Evolutionary conservation across 495 filamentous ascomycete species (phyloP), one percentile per base, ranked within the genome.

Genomic region (Platismatia glauca): DNA sequence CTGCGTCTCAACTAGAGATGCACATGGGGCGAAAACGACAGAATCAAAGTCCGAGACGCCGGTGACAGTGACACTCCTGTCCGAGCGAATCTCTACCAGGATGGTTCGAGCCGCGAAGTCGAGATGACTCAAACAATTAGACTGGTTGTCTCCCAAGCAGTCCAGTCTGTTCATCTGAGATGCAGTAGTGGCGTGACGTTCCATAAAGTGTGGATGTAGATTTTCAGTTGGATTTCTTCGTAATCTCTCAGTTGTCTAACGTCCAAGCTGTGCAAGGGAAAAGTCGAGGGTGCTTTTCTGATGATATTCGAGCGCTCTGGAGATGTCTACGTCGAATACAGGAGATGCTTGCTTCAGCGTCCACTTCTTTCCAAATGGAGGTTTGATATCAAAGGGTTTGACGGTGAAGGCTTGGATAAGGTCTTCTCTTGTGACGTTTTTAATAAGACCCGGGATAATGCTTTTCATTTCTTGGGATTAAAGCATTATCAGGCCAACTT

Each of bases 21-120:
- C 71, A 71, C 55, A 57, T 13, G 69, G 69, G 37, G 60, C 66
- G 39, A 69, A 67, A 4, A 55, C 57, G 34, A 59, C 63, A 46
- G 64, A 61, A 29, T 69, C 81, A 83, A 84, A 88, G 64, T 85
- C 83, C 8, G 87, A 70, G 7, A 86, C 60, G 0, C 84, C 84
- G 0, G 64, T 67, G 5, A 86, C 61, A 22, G 48, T 52, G 20
- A 73, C 72, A 1, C 62, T 31, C 24, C 74, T 68, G 8, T 60
- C 31, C 8, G 70, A 46, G 1, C 56, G 22, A 1, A 64, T 58
- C 9, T 70, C 60, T 7, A 86, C 76, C 66, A 85, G 76, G 55
- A 87, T 78, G 63, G 86, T 86, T 15, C 71, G 70, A 4, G 79
- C 71, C 0, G 79, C 63, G 22, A 85, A 68, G n/a, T 58, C 62